A percentile compares a stretch with the other conserved stretches of the same genome.
Conservation (phyloP, 768 basidiomycete species). For the Rhodosporidiobolus sp. region DNA sequence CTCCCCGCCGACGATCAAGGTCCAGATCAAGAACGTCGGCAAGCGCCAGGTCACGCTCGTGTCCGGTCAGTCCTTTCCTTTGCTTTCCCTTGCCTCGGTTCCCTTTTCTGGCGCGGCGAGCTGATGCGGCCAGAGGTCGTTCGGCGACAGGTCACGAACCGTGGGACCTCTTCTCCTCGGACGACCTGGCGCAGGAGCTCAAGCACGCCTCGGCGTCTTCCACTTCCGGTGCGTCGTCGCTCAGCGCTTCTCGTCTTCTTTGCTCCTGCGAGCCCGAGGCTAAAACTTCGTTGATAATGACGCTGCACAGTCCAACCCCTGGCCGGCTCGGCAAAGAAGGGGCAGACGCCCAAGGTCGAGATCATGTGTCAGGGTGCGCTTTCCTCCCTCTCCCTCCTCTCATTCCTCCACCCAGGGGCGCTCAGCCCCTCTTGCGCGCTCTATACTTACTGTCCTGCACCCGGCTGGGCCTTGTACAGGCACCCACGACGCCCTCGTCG, state of each 20-base stretch:
- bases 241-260: no score
- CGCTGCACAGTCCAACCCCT: slow-evolving; percentile 13
- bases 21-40: slow-evolving; percentile 38
- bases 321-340: slow-evolving; percentile 10
- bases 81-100: neutral
- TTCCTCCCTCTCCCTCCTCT: neutral
- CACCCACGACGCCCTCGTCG: slow-evolving; percentile 37
- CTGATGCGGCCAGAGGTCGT: neutral
- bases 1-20: slow-evolving; percentile 20
- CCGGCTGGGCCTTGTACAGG: slow-evolving; percentile 1
- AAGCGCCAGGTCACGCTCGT: slow-evolving; percentile 38
- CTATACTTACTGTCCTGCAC: no score
- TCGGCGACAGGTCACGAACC: slow-evolving; percentile 20
- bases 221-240: slow-evolving; percentile 12
- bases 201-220: slow-evolving; percentile 27
- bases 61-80: neutral
- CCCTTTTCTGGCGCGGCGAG: no score
- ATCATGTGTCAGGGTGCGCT: slow-evolving; percentile 32
- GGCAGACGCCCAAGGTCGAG: slow-evolving; percentile 17
- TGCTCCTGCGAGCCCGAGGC: neutral
- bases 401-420: neutral
- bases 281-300: neutral
- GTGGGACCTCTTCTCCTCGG: slow-evolving; percentile 21
- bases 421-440: no score
- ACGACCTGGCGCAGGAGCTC: slow-evolving; percentile 31